Evolutionary conservation across 2,329 filamentous ascomycete genomes (phyloP).

Genomic region (Microsporum ferrugineum): DNA sequence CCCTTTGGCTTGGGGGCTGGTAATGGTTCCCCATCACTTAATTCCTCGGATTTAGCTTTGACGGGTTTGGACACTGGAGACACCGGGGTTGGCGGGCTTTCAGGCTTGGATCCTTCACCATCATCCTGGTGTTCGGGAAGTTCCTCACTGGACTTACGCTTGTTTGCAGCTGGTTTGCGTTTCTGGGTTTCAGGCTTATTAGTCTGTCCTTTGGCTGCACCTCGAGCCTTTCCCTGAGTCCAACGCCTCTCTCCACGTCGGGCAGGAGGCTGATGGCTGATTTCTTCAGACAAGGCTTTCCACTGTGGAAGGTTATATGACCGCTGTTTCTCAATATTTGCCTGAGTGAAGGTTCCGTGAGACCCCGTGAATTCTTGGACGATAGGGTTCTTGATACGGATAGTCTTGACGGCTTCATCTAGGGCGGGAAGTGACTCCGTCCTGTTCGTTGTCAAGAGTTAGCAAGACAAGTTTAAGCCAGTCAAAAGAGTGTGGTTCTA

Average conservation of each 20-base stretch:
- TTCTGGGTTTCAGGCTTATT: conserved; percentile 34
- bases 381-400: conserved; percentile 92
- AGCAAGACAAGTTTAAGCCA: background rate
- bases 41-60: conserved; percentile 45
- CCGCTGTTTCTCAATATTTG: conserved; percentile 90
- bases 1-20: conserved; percentile 38
- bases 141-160: conserved; percentile 33
- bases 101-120: conserved; percentile 29
- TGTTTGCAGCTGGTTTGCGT: conserved; percentile 32
- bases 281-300: conserved; percentile 85
- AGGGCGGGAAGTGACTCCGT: conserved; percentile 61
- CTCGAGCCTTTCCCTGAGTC: conserved; percentile 39
- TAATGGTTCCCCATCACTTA: conserved; percentile 35
- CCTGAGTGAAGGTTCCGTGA: conserved; percentile 89
- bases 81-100: conserved; percentile 44
- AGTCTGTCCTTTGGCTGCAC: conserved; percentile 24
- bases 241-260: conserved; percentile 55
- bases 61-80: conserved; percentile 44
- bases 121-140: conserved; percentile 23
- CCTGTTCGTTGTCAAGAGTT: conserved; percentile 31
- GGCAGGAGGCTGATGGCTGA: conserved; percentile 89
- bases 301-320: conserved; percentile 96
- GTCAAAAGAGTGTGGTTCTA: background rate
- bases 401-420: conserved; percentile 76
- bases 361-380: conserved; percentile 97